Evolutionary conservation across 352 stramenopile genomes (phyloP).

Genomic region (Phytophthora vignae): DNA sequence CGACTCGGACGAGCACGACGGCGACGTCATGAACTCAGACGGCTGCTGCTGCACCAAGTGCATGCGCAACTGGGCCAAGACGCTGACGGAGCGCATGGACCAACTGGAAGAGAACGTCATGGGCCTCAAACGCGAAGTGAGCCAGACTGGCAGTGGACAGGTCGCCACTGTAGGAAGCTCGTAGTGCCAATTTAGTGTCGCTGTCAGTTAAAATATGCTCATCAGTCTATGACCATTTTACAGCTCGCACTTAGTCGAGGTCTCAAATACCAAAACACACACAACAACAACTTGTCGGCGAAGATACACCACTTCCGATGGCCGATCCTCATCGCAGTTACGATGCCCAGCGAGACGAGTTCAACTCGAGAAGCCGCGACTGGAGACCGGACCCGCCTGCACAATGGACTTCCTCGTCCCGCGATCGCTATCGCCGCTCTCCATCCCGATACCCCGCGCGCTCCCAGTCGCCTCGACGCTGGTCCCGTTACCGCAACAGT

Average conservation of each 20-base stretch:
- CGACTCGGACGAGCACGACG: constrained; percentile 25
- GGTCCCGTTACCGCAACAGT: constrained; percentile 5
- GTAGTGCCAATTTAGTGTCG: background rate
- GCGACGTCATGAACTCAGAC: constrained; percentile 32
- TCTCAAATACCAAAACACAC: background rate
- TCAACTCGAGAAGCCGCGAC: background rate
- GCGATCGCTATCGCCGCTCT: constrained; percentile 6
- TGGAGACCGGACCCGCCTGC: constrained; percentile 4
- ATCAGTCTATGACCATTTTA: background rate
- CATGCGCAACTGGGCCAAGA: constrained; percentile 41
- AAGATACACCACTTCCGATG: constrained; percentile 9
- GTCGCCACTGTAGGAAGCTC: background rate
- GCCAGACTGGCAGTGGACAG: background rate
- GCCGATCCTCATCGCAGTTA: constrained; percentile 21
- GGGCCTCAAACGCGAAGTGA: constrained; percentile 24
- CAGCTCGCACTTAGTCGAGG: constrained; percentile 27
- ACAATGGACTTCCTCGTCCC: constrained; percentile 6
- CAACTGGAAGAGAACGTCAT: constrained; percentile 38
- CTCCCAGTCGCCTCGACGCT: constrained; percentile 17
- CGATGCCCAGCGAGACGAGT: constrained; percentile 8
- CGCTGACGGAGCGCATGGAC: constrained; percentile 36
- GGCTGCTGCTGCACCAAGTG: constrained; percentile 41
- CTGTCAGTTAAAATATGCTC: background rate
- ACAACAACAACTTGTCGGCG: background rate
- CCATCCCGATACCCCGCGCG: constrained; percentile 7